Evolutionary conservation across 768 basidiomycete species (phyloP), one percentile per base, ranked within the genome.

Genomic region (Rhizopogon salebrosus): DNA sequence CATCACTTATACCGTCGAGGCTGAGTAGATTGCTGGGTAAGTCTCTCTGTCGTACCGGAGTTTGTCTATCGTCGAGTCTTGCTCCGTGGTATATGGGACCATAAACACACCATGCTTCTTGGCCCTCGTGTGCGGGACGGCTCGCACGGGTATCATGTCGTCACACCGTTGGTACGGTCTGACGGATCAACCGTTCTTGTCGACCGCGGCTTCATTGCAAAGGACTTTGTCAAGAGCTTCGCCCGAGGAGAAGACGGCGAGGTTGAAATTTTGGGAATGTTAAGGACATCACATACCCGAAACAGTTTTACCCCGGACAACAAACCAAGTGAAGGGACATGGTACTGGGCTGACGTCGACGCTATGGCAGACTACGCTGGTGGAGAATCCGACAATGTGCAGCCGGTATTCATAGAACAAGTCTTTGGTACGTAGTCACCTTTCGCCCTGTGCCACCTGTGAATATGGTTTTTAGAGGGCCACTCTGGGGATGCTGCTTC

Each of bases 261-360:
- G 62, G 84, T 92, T 1, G 79, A 90, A 57, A 68, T 98, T 2
- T 69, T 89, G 27, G 95, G 93, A 49, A 92, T 98, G 89, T 75
- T 98, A 51, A 79, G 92, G 51, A 87, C 82, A 2, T 84, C 86
- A 26, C 85, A 87, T 62, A 70, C 72, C 38, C 81, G 86, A 48
- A 91, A 92, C 62, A 64, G 63, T 6, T 99, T 95, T 66, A 95
- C 92, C 2, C 95, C 95, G 16, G 85, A 92, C 48, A 99, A 99
- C 65, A 77, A 82, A 39, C 87, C 89, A 0, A 78, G 79, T 41
- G 77, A 81, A 48, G 86, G 87, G 10, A 80, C 84, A 66, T 99
- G 95, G 95, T 92, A 90, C 62, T 99, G 93, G 89, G 81, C 82
- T 18, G 92, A 98, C 64, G 77, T 93, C 6, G 77, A 80, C 16